Conservation (phyloP, 1,284 basidiomycete genomes). For the Sutorius eximius region DNA sequence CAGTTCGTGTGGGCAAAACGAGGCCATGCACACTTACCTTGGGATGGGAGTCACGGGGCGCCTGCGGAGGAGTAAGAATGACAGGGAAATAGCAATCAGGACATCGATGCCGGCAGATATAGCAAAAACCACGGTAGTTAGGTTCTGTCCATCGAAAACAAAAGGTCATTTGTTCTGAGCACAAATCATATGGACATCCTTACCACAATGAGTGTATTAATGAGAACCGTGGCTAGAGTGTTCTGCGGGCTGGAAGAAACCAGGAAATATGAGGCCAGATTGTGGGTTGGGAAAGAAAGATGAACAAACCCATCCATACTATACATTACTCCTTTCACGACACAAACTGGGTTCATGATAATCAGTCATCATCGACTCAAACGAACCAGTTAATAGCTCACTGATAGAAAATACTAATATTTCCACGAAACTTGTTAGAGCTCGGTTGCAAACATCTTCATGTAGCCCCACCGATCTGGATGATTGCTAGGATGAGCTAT, state of each 20-base stretch:
- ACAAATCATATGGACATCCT: not conserved
- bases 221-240: not conserved
- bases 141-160: not conserved
- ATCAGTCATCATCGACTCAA: not conserved
- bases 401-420: not conserved
- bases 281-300: too few species aligned
- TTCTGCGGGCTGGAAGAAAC: not conserved
- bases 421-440: not conserved
- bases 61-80: conserved; percentile 7
- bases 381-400: not conserved
- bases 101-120: conserved; percentile 5
- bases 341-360: conserved; percentile 3
- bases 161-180: not conserved
- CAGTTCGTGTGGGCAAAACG: not conserved
- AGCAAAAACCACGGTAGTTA: not conserved
- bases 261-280: too few species aligned
- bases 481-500: conserved; percentile 1
- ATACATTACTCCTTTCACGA: conserved; percentile 2
- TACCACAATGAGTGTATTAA: not conserved
- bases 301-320: conserved; percentile 4
- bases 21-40: not conserved
- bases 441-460: too few species aligned
- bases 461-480: conserved; percentile 9
- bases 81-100: conserved; percentile 5
- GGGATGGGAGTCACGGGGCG: not conserved